These are phyloP conservation scores for Cryptosporidium tyzzeri DNA, from an alignment of 169 alveolate species.

Conservation along the genomic window DNA sequence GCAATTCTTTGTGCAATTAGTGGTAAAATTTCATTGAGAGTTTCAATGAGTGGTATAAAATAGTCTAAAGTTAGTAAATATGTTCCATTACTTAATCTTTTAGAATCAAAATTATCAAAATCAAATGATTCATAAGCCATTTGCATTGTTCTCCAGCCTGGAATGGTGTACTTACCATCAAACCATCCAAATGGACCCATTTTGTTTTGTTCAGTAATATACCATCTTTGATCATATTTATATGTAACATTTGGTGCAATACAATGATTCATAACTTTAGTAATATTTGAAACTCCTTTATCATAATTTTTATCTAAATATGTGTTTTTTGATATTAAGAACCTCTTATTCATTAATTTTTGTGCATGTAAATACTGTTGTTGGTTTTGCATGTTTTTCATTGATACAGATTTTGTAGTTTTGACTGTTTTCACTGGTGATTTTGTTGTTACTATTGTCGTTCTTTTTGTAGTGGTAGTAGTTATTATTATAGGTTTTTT, in stretches of 20 bases:
- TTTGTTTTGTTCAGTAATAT: conserved; percentile 66
- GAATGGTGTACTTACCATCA: conserved; percentile 71
- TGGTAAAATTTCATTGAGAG: conserved; percentile 44
- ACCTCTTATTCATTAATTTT: conserved; percentile 11
- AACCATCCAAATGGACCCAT: conserved; percentile 76
- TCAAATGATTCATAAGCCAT: conserved; percentile 68
- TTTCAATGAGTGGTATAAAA: conserved; percentile 20
- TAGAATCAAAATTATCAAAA: conserved; percentile 45
- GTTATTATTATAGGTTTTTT: neutral
- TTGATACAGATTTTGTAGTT: conserved; percentile 45
- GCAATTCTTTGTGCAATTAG: conserved; percentile 64
- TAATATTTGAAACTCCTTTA: conserved; percentile 46
- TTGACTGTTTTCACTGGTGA: neutral
- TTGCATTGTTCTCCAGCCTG: conserved; percentile 74
- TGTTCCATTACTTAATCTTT: conserved; percentile 57
- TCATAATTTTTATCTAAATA: conserved; percentile 9
- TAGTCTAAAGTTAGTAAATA: conserved; percentile 31
- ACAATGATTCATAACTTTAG: conserved; percentile 20
- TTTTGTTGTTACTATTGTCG: conserved; percentile 1
- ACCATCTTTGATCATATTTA: conserved; percentile 49
- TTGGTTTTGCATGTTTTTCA: conserved; percentile 23
- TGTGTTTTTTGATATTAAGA: neutral
- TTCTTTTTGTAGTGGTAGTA: conserved; percentile 5
- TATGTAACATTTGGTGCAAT: conserved; percentile 61
- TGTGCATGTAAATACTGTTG: conserved; percentile 58